Percentiles rank a stretch among this genome's conserved stretches.
Conservation (phyloP, 2,329 filamentous ascomycete genomes). For the Bipolaris oryzae region DNA sequence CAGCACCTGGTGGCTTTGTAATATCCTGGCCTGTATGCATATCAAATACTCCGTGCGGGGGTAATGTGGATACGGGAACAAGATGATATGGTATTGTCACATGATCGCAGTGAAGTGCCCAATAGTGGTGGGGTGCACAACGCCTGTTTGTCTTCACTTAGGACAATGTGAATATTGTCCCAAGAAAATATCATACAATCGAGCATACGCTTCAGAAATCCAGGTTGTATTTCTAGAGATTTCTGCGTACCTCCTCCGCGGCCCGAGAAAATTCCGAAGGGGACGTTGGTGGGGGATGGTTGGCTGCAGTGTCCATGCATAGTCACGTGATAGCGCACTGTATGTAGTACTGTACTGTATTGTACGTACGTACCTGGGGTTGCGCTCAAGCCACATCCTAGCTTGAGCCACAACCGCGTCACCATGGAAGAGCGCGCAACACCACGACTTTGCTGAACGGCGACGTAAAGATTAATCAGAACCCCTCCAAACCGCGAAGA, state of each 20-base stretch:
- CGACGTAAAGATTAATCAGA: not conserved
- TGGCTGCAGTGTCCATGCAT: too few species aligned
- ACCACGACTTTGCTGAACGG: not conserved
- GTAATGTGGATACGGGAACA: not conserved
- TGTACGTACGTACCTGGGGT: not conserved
- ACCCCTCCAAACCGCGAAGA: not conserved
- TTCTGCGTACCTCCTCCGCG: not conserved
- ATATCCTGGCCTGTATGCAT: not conserved
- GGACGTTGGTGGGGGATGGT: not conserved
- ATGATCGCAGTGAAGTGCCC: not conserved
- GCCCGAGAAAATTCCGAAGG: not conserved
- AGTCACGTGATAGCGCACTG: too few species aligned
- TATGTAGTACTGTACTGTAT: too few species aligned
- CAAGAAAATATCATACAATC: not conserved
- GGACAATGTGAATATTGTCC: not conserved
- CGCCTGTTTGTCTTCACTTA: not conserved
- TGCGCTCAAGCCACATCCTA: constrained; percentile 14
- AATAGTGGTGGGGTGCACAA: not conserved
- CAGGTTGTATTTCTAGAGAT: too few species aligned
- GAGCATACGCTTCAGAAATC: not conserved
- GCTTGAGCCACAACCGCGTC: constrained; percentile 8
- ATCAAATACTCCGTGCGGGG: not conserved
- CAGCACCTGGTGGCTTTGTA: not conserved
- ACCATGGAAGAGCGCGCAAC: constrained; percentile 9
- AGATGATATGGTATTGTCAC: not conserved